phyloP scores from a whole-genome alignment of 345 rosid species.

The Combretum micranthum region DNA sequence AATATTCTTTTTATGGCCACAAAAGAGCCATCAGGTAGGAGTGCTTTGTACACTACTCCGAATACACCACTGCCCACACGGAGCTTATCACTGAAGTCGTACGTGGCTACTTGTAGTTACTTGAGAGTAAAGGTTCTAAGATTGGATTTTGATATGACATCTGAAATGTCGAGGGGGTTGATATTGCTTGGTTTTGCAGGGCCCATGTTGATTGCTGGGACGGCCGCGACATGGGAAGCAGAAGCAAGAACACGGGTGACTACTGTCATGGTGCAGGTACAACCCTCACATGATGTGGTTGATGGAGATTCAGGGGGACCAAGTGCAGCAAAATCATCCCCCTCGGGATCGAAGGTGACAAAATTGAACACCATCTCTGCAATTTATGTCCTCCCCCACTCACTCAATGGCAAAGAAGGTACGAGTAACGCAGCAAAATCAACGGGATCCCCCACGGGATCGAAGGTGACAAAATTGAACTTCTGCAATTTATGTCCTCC shows the following conservation, averaged over 20 bases:
- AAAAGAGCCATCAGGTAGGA: slow-evolving; percentile 3
- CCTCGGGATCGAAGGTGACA: too few relatives aligned
- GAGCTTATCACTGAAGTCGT: not conserved
- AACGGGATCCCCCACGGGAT: not conserved
- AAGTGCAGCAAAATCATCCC: not conserved
- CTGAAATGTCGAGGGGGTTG: too few relatives aligned
- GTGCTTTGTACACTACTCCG: slow-evolving; percentile 1
- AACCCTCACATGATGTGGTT: not conserved
- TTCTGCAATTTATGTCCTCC: too few relatives aligned
- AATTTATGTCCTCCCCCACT: too few relatives aligned
- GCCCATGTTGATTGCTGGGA: not conserved
- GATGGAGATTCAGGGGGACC: not conserved
- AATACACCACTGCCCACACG: slow-evolving; percentile 8
- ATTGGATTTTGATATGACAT: not conserved
- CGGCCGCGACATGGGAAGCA: too few relatives aligned
- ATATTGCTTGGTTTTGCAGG: not conserved
- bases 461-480: not conserved
- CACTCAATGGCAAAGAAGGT: too few relatives aligned
- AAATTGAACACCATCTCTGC: too few relatives aligned
- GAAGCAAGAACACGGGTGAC: too few relatives aligned
- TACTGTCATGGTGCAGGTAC: too few relatives aligned
- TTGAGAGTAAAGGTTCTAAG: not conserved
- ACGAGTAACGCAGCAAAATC: too few relatives aligned
- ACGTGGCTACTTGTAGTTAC: slow-evolving; percentile 7
- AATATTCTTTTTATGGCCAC: slow-evolving; percentile 2